Percentiles rank a stretch among this genome's conserved stretches.
Conservation (phyloP, 2,329 filamentous ascomycete genomes). For the Fusarium nanum region DNA sequence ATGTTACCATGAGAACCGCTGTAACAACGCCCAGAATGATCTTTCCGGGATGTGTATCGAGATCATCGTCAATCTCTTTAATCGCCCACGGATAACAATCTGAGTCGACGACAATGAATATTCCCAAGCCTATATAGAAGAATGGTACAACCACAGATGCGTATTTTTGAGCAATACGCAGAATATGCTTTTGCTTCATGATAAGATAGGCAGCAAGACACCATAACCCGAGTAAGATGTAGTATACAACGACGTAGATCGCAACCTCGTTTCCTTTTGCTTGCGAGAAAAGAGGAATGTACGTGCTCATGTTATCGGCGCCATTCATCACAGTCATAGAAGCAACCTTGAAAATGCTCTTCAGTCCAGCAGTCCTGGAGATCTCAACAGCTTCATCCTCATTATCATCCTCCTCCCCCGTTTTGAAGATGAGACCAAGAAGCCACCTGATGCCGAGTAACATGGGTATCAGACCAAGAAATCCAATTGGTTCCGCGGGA, state of each 20-base stretch:
- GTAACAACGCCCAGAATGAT: not conserved
- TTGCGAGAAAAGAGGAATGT: constrained; percentile 1
- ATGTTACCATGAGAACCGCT: not conserved
- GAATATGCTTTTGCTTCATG: constrained; percentile 3
- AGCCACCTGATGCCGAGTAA: constrained; percentile 6
- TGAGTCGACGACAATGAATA: constrained; percentile 3
- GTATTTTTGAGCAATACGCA: not conserved
- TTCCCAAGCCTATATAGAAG: not conserved
- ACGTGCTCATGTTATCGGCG: constrained; percentile 3
- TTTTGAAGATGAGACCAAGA: not conserved
- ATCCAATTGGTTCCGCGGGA: constrained; percentile 4
- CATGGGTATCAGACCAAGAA: not conserved
- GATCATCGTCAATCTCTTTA: not conserved
- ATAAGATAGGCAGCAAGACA: not conserved
- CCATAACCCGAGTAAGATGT: not conserved
- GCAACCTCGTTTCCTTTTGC: not conserved
- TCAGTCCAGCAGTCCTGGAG: not conserved
- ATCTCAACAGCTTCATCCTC: not conserved
- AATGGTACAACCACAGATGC: not conserved
- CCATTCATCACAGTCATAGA: constrained; percentile 5
- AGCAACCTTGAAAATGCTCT: constrained; percentile 8
- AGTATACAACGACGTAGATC: constrained; percentile 4
- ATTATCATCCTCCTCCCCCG: not conserved
- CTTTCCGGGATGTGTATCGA: not conserved
- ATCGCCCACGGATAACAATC: constrained; percentile 9